Percentiles rank a stretch among this genome's conserved stretches.
phyloP scores from a whole-genome alignment of 1,139 yeast species.

The Protomyces arabidopsidicola region DNA sequence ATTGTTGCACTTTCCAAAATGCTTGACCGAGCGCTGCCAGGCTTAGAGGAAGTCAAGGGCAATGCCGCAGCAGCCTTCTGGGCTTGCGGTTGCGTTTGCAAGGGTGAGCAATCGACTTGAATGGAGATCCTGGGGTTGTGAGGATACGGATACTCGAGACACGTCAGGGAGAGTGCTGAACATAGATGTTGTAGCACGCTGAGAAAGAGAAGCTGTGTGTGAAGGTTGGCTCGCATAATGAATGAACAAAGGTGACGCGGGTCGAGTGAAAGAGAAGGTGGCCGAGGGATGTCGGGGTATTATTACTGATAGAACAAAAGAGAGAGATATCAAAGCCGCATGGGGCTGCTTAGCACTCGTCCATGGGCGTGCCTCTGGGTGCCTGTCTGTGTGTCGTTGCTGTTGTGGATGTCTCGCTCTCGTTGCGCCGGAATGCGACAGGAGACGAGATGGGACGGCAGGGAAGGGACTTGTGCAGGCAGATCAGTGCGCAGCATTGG shows the following conservation, averaged over 20 bases:
- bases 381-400: no score
- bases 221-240: neutral
- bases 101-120: constrained; percentile 14
- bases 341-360: no score
- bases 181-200: neutral
- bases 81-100: neutral
- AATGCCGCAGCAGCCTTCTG: neutral
- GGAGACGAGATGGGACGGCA: no score
- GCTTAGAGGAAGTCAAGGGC: neutral
- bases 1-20: neutral
- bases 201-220: neutral
- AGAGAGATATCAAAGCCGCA: no score
- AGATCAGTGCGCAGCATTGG: no score
- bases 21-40: neutral
- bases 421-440: no score
- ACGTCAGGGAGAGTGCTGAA: neutral
- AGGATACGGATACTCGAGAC: constrained; percentile 15
- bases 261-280: neutral
- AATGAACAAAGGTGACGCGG: neutral
- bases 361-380: no score
- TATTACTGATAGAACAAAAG: no score
- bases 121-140: constrained; percentile 1
- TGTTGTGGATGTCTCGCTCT: no score
- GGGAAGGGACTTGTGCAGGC: no score
- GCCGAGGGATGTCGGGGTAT: no score